Conservation (phyloP, 2,329 filamentous ascomycete genomes). For the Monosporascus sp. region DNA sequence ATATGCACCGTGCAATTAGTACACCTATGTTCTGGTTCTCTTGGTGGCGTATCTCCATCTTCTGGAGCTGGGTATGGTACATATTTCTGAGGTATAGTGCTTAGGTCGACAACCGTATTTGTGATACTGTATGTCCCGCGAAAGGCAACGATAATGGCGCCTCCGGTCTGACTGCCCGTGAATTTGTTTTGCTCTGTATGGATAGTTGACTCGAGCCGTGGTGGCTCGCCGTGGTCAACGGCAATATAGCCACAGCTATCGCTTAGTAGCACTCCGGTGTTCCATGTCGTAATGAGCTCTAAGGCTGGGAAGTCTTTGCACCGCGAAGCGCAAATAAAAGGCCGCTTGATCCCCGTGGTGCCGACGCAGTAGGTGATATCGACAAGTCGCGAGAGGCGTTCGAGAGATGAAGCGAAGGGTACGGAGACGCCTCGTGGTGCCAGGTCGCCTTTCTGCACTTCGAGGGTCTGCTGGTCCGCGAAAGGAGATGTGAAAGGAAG, state of each 20-base stretch:
- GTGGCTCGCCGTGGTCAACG: slow-evolving; percentile 59
- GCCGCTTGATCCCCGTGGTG: slow-evolving; percentile 70
- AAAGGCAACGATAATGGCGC: slow-evolving; percentile 75
- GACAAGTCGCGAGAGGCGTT: slow-evolving; percentile 83
- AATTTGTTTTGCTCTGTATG: slow-evolving; percentile 4
- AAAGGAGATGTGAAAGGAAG: slow-evolving; percentile 10
- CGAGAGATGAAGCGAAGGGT: slow-evolving; percentile 71
- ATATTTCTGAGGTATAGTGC: slow-evolving; percentile 84
- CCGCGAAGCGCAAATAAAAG: slow-evolving; percentile 79
- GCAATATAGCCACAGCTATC: slow-evolving; percentile 94
- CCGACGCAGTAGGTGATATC: slow-evolving; percentile 95
- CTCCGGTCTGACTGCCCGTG: slow-evolving; percentile 10
- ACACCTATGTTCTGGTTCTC: slow-evolving; percentile 53
- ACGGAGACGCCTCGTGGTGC: slow-evolving; percentile 41
- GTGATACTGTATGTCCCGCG: slow-evolving; percentile 90
- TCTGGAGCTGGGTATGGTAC: slow-evolving; percentile 70
- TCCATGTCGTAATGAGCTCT: slow-evolving; percentile 79
- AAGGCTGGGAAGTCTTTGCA: slow-evolving; percentile 79
- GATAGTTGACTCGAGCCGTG: slow-evolving; percentile 7
- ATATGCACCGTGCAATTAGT: slow-evolving; percentile 86
- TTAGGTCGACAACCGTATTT: slow-evolving; percentile 86
- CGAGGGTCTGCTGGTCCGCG: slow-evolving; percentile 5
- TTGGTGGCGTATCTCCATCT: slow-evolving; percentile 28
- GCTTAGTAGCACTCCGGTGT: slow-evolving; percentile 77
- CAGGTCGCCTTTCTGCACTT: slow-evolving; percentile 4